Conservation (phyloP, 257 asterid species). For the Plantago ovata region DNA sequence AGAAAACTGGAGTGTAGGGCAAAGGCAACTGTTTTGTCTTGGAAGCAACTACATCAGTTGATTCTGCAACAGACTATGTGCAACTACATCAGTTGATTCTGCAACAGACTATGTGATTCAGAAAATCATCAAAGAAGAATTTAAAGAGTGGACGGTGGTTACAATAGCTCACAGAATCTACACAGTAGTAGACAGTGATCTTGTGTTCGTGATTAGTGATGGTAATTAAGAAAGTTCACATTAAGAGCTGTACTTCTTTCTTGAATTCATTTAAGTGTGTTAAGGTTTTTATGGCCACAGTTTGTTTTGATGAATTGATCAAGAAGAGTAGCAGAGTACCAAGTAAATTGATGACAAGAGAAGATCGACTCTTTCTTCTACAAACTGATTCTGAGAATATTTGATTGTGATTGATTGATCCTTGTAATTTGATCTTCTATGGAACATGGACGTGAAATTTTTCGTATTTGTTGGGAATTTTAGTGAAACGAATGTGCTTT, state of each 20-base stretch:
- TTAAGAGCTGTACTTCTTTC: neutral
- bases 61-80: conserved; percentile 80
- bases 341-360: conserved; percentile 73
- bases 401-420: too few species aligned
- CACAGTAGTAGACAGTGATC: conserved; percentile 90
- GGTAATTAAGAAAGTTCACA: conserved; percentile 47
- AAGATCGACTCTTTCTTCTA: conserved; percentile 88
- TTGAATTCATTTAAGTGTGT: neutral
- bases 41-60: conserved; percentile 83
- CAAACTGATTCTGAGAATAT: too few species aligned
- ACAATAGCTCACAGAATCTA: conserved; percentile 97
- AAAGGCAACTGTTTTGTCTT: conserved; percentile 83
- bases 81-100: conserved; percentile 94
- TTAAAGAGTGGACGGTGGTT: conserved; percentile 66
- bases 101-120: conserved; percentile 85
- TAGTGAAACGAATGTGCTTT: too few species aligned
- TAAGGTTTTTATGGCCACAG: neutral
- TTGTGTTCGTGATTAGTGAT: conserved; percentile 84
- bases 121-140: conserved; percentile 63
- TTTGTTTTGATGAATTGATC: conserved; percentile 26
- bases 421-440: too few species aligned
- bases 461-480: too few species aligned
- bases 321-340: conserved; percentile 96
- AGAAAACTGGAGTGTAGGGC: conserved; percentile 98
- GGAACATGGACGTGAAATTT: too few species aligned